A percentile compares a stretch with the other conserved stretches of the same genome.
phyloP scores from a whole-genome alignment of 2,329 filamentous ascomycete genomes.

The Aspergillus thermomutatus region DNA sequence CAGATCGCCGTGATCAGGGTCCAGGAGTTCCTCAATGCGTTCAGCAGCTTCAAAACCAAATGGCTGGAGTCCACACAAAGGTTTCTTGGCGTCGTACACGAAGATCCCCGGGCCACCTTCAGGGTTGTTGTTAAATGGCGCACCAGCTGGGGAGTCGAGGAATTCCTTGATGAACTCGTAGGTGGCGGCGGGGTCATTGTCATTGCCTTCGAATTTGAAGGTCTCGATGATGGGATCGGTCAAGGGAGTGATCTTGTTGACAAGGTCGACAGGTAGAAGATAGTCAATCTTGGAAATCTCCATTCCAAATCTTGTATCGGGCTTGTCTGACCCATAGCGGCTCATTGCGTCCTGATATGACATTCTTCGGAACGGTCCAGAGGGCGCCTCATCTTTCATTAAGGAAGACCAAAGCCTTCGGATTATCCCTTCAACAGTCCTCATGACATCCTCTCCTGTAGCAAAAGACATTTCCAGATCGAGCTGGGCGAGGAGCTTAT shows the following conservation, averaged over 20 bases:
- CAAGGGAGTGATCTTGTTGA: conserved; percentile 70
- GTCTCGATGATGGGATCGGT: conserved; percentile 69
- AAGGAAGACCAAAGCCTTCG: conserved; percentile 53
- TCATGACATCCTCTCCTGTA: conserved; percentile 67
- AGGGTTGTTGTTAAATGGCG: conserved; percentile 62
- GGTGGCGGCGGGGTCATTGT: conserved; percentile 52
- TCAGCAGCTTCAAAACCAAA: conserved; percentile 71
- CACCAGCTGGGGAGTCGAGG: conserved; percentile 62
- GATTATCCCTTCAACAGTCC: conserved; percentile 51
- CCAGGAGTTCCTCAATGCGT: conserved; percentile 51
- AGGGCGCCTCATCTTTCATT: conserved; percentile 42
- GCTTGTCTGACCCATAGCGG: conserved; percentile 84
- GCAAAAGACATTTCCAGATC: conserved; percentile 94
- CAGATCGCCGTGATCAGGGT: conserved; percentile 69
- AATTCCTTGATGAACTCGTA: conserved; percentile 64
- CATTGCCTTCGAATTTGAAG: conserved; percentile 57
- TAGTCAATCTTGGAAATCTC: conserved; percentile 66
- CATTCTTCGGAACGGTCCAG: conserved; percentile 54
- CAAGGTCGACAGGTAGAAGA: conserved; percentile 61
- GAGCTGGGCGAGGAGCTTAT: conserved; percentile 52
- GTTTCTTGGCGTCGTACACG: conserved; percentile 68
- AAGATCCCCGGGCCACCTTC: conserved; percentile 79
- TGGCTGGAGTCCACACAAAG: conserved; percentile 71
- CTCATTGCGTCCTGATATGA: conserved; percentile 76
- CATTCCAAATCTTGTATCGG: conserved; percentile 72